These are phyloP conservation scores for Trypanosoma avium DNA, from an alignment of 208 protist genomes.

Conservation along the genomic window DNA sequence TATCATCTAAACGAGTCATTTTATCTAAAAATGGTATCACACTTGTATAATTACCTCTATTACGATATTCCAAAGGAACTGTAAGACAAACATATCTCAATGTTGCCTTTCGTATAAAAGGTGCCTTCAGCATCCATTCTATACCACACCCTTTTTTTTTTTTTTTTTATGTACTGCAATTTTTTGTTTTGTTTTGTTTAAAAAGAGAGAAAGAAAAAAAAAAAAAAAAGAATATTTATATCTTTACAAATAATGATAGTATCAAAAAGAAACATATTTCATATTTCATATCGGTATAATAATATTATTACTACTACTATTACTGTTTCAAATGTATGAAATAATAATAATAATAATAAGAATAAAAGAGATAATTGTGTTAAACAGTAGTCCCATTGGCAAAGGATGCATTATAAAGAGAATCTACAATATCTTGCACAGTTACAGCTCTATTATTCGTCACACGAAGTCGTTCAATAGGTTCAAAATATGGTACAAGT, in stretches of 20 bases:
- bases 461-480: constrained; percentile 72
- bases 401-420: constrained; percentile 22
- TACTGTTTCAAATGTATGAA: too few species aligned
- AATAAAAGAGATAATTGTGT: not conserved
- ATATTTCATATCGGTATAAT: too few species aligned
- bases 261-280: not conserved
- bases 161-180: not conserved
- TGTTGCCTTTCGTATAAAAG: constrained; percentile 18
- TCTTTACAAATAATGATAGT: not conserved
- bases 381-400: not conserved
- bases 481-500: constrained; percentile 77
- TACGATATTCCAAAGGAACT: constrained; percentile 17
- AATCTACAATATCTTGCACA: constrained; percentile 64
- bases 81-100: not conserved
- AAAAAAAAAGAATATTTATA: not conserved
- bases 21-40: too few species aligned
- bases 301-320: too few species aligned
- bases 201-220: not conserved
- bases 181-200: not conserved
- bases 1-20: not conserved
- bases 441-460: constrained; percentile 64
- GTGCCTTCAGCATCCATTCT: constrained; percentile 30
- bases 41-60: too few species aligned
- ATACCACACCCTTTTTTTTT: not conserved
- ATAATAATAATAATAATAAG: not conserved